phyloP scores from a whole-genome alignment of 1,139 yeast genomes.

The Eremothecium gossypii region DNA sequence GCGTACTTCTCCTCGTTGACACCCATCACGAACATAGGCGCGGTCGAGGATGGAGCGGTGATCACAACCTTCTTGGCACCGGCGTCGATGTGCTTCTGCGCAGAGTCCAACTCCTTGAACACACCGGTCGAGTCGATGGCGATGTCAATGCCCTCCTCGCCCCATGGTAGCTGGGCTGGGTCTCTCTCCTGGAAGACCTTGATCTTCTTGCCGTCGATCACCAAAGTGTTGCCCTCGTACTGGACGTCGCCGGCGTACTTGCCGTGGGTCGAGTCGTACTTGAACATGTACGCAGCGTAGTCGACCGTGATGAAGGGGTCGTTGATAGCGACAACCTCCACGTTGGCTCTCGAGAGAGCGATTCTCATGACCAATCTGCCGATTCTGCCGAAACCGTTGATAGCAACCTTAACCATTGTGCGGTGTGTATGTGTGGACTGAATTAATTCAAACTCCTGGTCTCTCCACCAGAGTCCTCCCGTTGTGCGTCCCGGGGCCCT shows the following conservation, averaged over 20 bases:
- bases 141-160: constrained; percentile 61
- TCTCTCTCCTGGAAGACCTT: constrained; percentile 71
- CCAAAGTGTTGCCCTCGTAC: constrained; percentile 50
- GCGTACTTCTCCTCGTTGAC: constrained; percentile 71
- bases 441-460: not conserved
- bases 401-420: constrained; percentile 52
- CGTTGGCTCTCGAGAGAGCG: constrained; percentile 60
- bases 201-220: constrained; percentile 61
- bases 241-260: constrained; percentile 60
- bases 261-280: constrained; percentile 85
- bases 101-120: constrained; percentile 69
- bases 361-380: constrained; percentile 76
- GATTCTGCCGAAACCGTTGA: constrained; percentile 88
- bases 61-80: constrained; percentile 86
- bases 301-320: constrained; percentile 80
- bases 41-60: constrained; percentile 81
- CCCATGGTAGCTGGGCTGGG: constrained; percentile 81
- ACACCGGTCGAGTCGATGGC: constrained; percentile 86
- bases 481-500: not conserved
- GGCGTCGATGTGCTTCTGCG: constrained; percentile 73
- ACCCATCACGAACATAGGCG: constrained; percentile 87
- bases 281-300: constrained; percentile 82
- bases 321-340: constrained; percentile 70
- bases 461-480: not conserved
- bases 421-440: not conserved